phyloP scores from a whole-genome alignment of 2,329 filamentous ascomycete species.

The Phialophora expanda region DNA sequence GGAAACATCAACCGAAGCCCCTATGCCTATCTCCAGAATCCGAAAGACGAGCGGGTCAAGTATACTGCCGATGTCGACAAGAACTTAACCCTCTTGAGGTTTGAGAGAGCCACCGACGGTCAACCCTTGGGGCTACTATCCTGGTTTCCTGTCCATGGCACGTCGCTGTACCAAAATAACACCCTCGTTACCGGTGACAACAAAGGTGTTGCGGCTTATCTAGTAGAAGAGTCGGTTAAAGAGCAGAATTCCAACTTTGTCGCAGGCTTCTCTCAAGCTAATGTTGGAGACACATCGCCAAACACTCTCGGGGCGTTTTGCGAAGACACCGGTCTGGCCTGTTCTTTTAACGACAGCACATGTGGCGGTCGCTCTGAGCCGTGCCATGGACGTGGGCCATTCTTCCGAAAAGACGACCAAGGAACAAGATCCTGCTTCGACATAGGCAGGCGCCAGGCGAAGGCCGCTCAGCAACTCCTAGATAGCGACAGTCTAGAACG shows the following conservation, averaged over 20 bases:
- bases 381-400: constrained; percentile 55
- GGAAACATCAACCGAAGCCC: constrained; percentile 89
- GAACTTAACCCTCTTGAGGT: constrained; percentile 77
- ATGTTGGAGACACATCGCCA: constrained; percentile 87
- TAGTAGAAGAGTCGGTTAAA: constrained; percentile 69
- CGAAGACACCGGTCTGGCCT: constrained; percentile 71
- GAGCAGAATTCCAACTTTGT: constrained; percentile 65
- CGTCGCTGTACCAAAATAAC: constrained; percentile 88
- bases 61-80: constrained; percentile 75
- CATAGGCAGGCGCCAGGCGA: constrained; percentile 54
- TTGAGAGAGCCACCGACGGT: constrained; percentile 73
- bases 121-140: constrained; percentile 82
- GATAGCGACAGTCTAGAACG: constrained; percentile 56
- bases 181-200: constrained; percentile 93
- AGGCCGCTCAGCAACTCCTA: constrained; percentile 58
- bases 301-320: constrained; percentile 89
- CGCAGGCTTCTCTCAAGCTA: constrained; percentile 89
- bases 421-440: constrained; percentile 58
- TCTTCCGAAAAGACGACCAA: constrained; percentile 51
- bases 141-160: constrained; percentile 93
- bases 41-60: constrained; percentile 70
- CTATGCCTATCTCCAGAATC: constrained; percentile 87
- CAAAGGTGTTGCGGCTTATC: constrained; percentile 86
- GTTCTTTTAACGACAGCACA: constrained; percentile 73
- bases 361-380: constrained; percentile 60